phyloP scores from a whole-genome alignment of 352 stramenopile genomes.

The Globisporangium nodosum region DNA sequence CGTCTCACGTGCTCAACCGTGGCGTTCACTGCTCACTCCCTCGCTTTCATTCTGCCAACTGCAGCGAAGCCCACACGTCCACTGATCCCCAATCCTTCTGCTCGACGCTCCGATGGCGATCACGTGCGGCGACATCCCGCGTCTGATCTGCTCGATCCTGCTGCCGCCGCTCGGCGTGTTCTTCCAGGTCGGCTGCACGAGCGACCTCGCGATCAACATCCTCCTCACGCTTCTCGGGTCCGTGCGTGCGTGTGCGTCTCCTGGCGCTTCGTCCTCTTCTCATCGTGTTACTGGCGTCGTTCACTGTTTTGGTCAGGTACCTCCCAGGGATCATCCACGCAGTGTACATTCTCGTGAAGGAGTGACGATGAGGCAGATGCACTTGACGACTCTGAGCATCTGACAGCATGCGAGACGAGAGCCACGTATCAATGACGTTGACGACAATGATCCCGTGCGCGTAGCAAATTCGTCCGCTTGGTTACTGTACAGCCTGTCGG shows the following conservation, averaged over 20 bases:
- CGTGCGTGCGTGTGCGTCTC: background rate
- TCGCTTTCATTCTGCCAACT: too few relatives aligned
- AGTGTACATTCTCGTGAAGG: slow-evolving; percentile 69
- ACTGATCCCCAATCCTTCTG: too few relatives aligned
- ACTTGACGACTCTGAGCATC: too few relatives aligned
- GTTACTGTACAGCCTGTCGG: too few relatives aligned
- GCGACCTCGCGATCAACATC: slow-evolving; percentile 54
- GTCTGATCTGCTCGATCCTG: slow-evolving; percentile 59
- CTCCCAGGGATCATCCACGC: slow-evolving; percentile 69
- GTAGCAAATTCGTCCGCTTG: too few relatives aligned
- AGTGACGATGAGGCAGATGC: slow-evolving; percentile 21
- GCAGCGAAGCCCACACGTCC: too few relatives aligned
- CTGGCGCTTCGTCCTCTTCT: background rate
- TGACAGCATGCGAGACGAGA: too few relatives aligned
- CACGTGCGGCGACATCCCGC: slow-evolving; percentile 60
- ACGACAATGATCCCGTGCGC: too few relatives aligned
- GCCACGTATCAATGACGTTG: too few relatives aligned
- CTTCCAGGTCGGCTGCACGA: slow-evolving; percentile 31
- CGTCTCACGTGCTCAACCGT: too few relatives aligned
- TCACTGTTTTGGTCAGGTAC: slow-evolving; percentile 23
- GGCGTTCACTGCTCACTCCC: too few relatives aligned
- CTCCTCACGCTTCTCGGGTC: slow-evolving; percentile 59
- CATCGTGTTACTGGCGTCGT: background rate
- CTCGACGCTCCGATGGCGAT: slow-evolving; percentile 29
- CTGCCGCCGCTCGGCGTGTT: slow-evolving; percentile 32